These are phyloP conservation scores for Gastrolobium bilobum DNA, from an alignment of 306 rosid genomes.

Conservation along the genomic window DNA sequence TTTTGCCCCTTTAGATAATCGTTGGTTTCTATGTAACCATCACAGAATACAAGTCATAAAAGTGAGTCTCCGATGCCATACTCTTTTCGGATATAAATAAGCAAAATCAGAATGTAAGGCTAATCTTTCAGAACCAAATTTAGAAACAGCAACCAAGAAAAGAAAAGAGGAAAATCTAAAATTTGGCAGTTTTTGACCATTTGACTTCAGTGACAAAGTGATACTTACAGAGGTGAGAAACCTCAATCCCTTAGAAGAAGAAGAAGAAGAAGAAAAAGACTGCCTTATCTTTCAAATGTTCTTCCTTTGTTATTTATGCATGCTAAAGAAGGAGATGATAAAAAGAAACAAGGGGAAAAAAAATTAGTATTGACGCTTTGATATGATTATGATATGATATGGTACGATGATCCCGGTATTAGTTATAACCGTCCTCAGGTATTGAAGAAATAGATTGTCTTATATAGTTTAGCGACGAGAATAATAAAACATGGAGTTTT, in stretches of 20 bases:
- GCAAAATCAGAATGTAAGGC: neutral
- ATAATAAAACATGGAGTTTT: neutral
- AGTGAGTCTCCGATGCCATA: neutral
- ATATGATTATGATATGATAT: neutral
- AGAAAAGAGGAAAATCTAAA: neutral
- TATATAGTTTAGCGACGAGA: neutral
- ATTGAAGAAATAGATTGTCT: conserved; percentile 15
- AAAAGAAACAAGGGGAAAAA: neutral
- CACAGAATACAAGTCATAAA: neutral
- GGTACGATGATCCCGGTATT: neutral
- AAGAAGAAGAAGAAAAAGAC: neutral
- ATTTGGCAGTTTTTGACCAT: neutral
- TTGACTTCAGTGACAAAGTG: neutral
- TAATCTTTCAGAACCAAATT: neutral
- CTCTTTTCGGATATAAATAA: neutral
- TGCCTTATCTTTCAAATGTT: neutral
- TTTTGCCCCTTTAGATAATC: neutral
- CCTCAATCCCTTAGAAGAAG: neutral
- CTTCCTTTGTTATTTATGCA: neutral
- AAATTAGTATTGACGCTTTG: conserved; percentile 22
- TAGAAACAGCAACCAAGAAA: neutral
- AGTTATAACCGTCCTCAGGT: conserved; percentile 15
- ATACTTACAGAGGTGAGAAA: neutral
- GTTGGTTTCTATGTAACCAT: no score
- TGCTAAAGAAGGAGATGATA: neutral